These are phyloP conservation scores for Mrakia frigida DNA, from an alignment of 768 basidiomycete genomes.

Conservation along the genomic window DNA sequence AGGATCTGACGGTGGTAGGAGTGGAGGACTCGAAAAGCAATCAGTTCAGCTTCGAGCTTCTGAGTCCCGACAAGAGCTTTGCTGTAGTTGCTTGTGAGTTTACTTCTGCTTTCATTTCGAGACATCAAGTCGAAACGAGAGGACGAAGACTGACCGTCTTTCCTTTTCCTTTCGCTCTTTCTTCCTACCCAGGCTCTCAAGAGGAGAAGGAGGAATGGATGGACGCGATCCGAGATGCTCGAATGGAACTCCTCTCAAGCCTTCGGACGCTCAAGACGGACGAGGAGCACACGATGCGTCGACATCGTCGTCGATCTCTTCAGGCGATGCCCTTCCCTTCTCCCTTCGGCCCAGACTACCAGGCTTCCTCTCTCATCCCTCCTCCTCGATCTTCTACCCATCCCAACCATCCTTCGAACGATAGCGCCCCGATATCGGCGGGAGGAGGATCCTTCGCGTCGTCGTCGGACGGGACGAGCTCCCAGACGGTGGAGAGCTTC, in stretches of 20 bases:
- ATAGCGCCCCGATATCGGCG: background rate
- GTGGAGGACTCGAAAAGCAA: conserved; percentile 26
- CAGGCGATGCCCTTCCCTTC: conserved; percentile 26
- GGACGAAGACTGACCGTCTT: background rate
- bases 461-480: background rate
- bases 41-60: conserved; percentile 38
- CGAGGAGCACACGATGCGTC: conserved; percentile 33
- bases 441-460: background rate
- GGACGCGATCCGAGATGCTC: conserved; percentile 38
- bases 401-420: background rate
- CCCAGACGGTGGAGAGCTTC: conserved; percentile 61
- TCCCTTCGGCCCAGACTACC: background rate
- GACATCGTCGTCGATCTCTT: conserved; percentile 29
- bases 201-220: conserved; percentile 39
- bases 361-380: no score
- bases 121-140: background rate
- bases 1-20: conserved; percentile 39
- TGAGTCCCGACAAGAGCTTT: conserved; percentile 38
- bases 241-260: conserved; percentile 35
- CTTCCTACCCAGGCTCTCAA: conserved; percentile 26
- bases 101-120: background rate
- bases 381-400: background rate
- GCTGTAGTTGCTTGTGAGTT: conserved; percentile 37
- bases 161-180: background rate
- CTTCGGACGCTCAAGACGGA: conserved; percentile 39